Base-by-base conservation (phyloP, 805 yeast species). In the Metschnikowia dekortorum region DNA sequence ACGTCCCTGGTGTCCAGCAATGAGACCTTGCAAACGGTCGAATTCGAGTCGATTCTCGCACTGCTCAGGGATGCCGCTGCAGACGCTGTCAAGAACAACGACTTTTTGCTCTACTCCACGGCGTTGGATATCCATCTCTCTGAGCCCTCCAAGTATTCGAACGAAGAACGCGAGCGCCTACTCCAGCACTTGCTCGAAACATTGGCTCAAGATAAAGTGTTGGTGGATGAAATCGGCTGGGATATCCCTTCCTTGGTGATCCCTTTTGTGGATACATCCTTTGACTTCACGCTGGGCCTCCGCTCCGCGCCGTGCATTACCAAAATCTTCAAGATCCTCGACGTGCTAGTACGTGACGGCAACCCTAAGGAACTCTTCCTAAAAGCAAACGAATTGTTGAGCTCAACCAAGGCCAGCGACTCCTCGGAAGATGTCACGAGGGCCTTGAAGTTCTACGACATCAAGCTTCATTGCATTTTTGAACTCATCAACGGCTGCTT, bases 171-270 rank as follows among this genome's bases (percentile, higher is more conserved):
- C 48, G 71, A 68, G 2, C 49, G 56, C 45, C 62, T 87, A n/a
- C 65, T 89, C 43, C 66, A 62, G 0, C 67, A 70, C 3, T 55
- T 90, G 11, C 56, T 66, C 9, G 70, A 67, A 0, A 68, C 82
- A 0, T 65, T 89, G 32, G 39, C 47, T 2, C 66, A 61, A 0
- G 64, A 85, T 61, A 71, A 74, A 14, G 76, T 75, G 9, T 66
- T 89, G 31, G 71, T 83, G 0, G 73, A 77, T 40, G 86, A 84
- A 56, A 81, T 90, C 53, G 96, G 96, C 2, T 91, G 97, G 97
- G 97, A 91, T 65, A 62, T 91, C n/a, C 96, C 96, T 0, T 77
- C 76, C 32, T 67, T 87, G 46, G 56, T 91, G 6, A 60, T 89
- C 41, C 73, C 74, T 8, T 87, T 76, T 62, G 62, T 85, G 59